Conservation (phyloP, 2,329 filamentous ascomycete species). For the Trematosphaeria pertusa region DNA sequence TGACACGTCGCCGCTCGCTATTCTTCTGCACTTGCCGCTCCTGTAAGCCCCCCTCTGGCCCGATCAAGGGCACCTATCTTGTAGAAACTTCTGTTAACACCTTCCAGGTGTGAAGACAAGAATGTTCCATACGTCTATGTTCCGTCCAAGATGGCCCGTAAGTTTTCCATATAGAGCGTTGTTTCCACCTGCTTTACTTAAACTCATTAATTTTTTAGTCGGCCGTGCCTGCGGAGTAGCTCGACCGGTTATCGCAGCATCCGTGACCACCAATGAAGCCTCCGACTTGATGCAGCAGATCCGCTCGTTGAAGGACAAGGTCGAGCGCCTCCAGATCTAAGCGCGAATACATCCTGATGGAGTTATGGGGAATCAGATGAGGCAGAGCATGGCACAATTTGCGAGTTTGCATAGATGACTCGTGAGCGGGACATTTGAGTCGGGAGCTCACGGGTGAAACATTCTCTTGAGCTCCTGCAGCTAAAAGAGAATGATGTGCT, state of each 20-base stretch:
- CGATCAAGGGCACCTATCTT: too few relatives aligned
- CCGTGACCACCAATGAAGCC: conserved; percentile 74
- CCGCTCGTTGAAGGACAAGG: conserved; percentile 88
- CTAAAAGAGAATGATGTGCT: conserved; percentile 6
- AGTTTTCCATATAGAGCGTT: not conserved
- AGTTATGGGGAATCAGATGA: not conserved
- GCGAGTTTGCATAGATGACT: not conserved
- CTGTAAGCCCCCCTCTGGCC: conserved; percentile 61
- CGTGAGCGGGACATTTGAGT: not conserved
- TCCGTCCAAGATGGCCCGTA: conserved; percentile 78
- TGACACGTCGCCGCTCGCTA: conserved; percentile 86
- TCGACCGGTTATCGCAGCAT: conserved; percentile 83
- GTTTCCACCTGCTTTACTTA: not conserved
- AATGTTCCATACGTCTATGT: conserved; percentile 66
- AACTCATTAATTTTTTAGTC: too few relatives aligned
- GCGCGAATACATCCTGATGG: not conserved
- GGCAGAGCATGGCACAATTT: not conserved
- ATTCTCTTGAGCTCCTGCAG: not conserved
- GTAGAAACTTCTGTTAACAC: not conserved
- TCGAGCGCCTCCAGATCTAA: conserved; percentile 92
- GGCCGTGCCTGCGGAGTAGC: conserved; percentile 79
- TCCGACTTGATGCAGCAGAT: conserved; percentile 86
- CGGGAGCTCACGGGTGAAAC: conserved; percentile 2
- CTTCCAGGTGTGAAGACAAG: conserved; percentile 73
- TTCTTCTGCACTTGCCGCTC: conserved; percentile 72